Conservation (phyloP, 2,329 filamentous ascomycete species). For the Microcyclosporella mali region DNA sequence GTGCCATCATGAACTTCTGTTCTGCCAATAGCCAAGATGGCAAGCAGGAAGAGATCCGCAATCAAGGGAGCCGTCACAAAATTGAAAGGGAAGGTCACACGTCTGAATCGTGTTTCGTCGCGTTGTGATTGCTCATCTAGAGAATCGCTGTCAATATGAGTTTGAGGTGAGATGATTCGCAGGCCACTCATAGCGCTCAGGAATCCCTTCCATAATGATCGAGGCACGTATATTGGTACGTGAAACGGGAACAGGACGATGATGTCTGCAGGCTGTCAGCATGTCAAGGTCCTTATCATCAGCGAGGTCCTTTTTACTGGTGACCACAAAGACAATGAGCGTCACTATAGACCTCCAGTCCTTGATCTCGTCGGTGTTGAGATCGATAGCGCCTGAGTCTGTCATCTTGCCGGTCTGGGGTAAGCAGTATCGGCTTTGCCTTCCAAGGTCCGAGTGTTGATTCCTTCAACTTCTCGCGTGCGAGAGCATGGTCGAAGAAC, state of each 20-base stretch:
- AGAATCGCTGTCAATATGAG: neutral
- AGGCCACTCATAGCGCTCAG: slow-evolving; percentile 40
- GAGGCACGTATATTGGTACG: slow-evolving; percentile 57
- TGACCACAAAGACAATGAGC: slow-evolving; percentile 61
- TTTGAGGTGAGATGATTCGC: slow-evolving; percentile 44
- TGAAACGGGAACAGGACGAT: slow-evolving; percentile 64
- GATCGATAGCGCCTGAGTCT: slow-evolving; percentile 15
- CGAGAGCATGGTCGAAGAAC: too few relatives aligned
- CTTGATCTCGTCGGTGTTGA: slow-evolving; percentile 52
- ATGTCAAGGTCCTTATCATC: neutral
- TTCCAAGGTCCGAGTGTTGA: too few relatives aligned
- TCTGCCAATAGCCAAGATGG: slow-evolving; percentile 61
- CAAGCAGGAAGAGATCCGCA: slow-evolving; percentile 64
- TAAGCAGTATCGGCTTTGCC: too few relatives aligned
- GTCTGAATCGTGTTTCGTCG: slow-evolving; percentile 11
- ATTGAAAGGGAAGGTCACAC: slow-evolving; percentile 57
- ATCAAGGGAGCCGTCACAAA: slow-evolving; percentile 65
- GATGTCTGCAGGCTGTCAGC: slow-evolving; percentile 47
- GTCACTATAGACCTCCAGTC: slow-evolving; percentile 66
- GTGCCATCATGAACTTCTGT: slow-evolving; percentile 64
- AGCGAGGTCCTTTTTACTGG: slow-evolving; percentile 49
- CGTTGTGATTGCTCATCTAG: neutral
- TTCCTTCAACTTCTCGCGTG: too few relatives aligned
- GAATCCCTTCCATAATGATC: slow-evolving; percentile 41
- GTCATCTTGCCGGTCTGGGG: too few relatives aligned